Evolutionary conservation across 805 yeast genomes (phyloP), one percentile per base, ranked within the genome.

Genomic region (Saturnispora ahearnii): DNA sequence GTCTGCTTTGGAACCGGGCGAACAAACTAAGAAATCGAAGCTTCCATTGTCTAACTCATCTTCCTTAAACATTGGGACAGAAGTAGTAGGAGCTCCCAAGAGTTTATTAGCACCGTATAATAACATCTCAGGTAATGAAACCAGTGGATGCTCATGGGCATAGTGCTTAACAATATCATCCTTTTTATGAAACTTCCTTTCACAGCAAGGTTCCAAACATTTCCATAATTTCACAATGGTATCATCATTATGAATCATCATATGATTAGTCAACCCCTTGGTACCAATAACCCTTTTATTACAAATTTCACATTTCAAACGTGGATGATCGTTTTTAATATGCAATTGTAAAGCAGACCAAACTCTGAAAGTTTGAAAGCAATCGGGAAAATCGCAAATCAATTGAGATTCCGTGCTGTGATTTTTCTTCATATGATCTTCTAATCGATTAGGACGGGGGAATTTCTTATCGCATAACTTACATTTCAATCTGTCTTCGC

Each of bases 331-430:
- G 0, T 77, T 73, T 56, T 82, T 83, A 48, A 78, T 70, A 64
- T 90, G 97, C 10, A 73, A 60, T 56, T 82, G 89, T 37, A 87
- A 67, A 1, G 83, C 83, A 3, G 85, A 77, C 88, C 90, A 83
- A 0, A 84, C 82, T 50, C 75, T 76, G 65, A 85, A 85, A 37
- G 72, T 69, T 52, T 68, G 62, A 53, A 72, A 71, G 62, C 95
- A 86, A 2, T 79, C 81, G 0, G 80, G 73, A 53, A 70, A 74
- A 44, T 78, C 79, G 61, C 93, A 85, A 49, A 75, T 79, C 53
- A 82, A 76, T 46, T 59, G 59, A 0, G 77, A 72, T 0, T 77
- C 74, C 65, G 31, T 49, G 29, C 53, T 76, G 59, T 91, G 97
- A 54, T 72, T 75, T 57, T 78, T 84, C 15, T 71, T 70, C 49